Evolutionary conservation across 441 rosid species (phyloP), one percentile per base, ranked within the genome.

Genomic region (Pelargonium cotyledonis): DNA sequence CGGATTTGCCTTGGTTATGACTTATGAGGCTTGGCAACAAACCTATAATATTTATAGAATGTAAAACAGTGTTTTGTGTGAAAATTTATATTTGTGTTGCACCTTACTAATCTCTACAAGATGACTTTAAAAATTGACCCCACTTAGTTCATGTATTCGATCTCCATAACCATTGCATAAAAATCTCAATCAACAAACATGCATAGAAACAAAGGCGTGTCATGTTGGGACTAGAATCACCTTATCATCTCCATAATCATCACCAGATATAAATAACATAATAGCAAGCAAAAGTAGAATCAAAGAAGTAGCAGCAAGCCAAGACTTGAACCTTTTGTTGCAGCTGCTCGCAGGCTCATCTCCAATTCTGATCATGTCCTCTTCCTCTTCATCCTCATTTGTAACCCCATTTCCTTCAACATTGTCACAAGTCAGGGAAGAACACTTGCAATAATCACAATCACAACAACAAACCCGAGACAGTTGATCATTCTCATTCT

Each of bases 161-260:
- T 26, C 29, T 26, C 29, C 29, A 26, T 26, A 26, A 26, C 29
- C 29, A 26, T 26, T 26, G 29, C 29, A 26, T 26, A 26, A 26
- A 26, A 26, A 26, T 26, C 29, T 26, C 29, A 26, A 26, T 26
- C 29, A 26, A 26, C 29, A 26, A 26, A 26, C 29, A 26, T 26
- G 29, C 29, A 26, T 2, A 26, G 2, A 26, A 26, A 26, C 29
- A 26, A 26, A 29, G 49, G 19, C 1, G 1, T 3, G 26, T 84
- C 78, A 84, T 6, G 88, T 84, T 10, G 86, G 88, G 65, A 81
- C 76, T 65, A 73, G 75, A 67, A 66, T 63, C 72, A 72, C 68
- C 68, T 72, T 68, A 63, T 49, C 73, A 65, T 70, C 46, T 6
- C 70, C 65, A 60, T 70, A 15, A 44, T 65, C 53, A 55, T 38